Conservation (phyloP, 441 rosid species). For the Adansonia gregorii region DNA sequence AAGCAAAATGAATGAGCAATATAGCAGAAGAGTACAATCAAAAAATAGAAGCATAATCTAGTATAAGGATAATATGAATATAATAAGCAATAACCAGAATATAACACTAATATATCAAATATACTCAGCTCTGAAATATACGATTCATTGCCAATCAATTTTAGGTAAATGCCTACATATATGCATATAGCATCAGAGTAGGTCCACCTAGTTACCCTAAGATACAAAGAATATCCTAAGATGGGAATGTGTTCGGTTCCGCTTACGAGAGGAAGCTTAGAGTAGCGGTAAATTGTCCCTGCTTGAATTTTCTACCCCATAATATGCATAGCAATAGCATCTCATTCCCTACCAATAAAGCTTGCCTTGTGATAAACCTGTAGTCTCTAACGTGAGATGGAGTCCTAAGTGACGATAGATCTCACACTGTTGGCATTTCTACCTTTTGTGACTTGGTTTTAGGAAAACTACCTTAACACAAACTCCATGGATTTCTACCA, state of each 20-base stretch:
- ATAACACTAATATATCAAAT: not conserved
- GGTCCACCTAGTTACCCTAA: not conserved
- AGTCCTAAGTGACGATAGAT: not conserved
- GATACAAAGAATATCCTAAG: not conserved
- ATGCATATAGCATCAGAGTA: constrained; percentile 5
- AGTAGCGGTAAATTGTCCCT: not conserved
- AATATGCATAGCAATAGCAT: not conserved
- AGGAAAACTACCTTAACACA: not conserved
- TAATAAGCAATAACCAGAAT: not conserved
- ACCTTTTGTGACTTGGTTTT: not conserved
- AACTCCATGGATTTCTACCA: not conserved
- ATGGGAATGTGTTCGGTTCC: not conserved
- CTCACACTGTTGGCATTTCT: not conserved
- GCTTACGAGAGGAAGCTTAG: not conserved
- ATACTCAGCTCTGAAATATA: not conserved
- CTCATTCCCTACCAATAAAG: not conserved
- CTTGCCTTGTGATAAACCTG: constrained; percentile 2
- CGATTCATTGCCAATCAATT: not conserved
- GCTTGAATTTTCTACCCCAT: not conserved
- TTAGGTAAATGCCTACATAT: not conserved
- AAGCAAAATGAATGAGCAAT: not conserved
- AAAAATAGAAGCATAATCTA: not conserved
- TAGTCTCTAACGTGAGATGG: not conserved
- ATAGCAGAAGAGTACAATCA: not conserved
- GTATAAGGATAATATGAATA: not conserved